Evolutionary conservation across 2,329 filamentous ascomycete species (phyloP).

Genomic region (Rosellinia necatrix): DNA sequence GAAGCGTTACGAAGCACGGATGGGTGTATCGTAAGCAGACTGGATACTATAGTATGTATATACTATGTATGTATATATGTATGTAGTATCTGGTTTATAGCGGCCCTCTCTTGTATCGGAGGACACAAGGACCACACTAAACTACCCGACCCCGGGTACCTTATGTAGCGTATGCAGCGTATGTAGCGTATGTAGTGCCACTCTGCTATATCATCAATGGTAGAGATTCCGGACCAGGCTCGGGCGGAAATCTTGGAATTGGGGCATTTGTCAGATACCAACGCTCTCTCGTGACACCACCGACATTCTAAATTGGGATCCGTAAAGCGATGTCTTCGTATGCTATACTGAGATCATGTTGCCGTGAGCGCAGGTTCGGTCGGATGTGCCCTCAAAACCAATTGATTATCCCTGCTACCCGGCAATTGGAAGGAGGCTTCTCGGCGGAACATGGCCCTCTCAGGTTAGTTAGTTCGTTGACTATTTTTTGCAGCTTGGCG

Average conservation of each 20-base stretch:
- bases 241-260: constrained; percentile 1
- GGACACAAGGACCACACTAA: too few relatives aligned
- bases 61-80: too few relatives aligned
- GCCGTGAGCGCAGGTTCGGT: neutral
- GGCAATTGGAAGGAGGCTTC: constrained; percentile 20
- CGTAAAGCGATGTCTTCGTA: neutral
- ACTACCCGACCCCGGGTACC: too few relatives aligned
- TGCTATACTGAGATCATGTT: neutral
- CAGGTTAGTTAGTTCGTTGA: constrained; percentile 10
- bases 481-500: constrained; percentile 24
- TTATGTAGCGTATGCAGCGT: too few relatives aligned
- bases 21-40: constrained; percentile 10
- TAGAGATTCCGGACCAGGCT: neutral
- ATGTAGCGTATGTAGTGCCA: too few relatives aligned
- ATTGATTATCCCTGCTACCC: constrained; percentile 6
- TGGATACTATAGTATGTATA: neutral
- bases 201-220: too few relatives aligned
- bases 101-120: too few relatives aligned
- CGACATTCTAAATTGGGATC: constrained; percentile 8
- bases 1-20: constrained; percentile 1
- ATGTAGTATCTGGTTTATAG: too few relatives aligned
- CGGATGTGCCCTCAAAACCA: neutral
- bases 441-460: constrained; percentile 15
- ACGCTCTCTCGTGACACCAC: constrained; percentile 2
- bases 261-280: constrained; percentile 17